phyloP scores from a whole-genome alignment of 768 basidiomycete species.

The Lyophyllum shimeji region DNA sequence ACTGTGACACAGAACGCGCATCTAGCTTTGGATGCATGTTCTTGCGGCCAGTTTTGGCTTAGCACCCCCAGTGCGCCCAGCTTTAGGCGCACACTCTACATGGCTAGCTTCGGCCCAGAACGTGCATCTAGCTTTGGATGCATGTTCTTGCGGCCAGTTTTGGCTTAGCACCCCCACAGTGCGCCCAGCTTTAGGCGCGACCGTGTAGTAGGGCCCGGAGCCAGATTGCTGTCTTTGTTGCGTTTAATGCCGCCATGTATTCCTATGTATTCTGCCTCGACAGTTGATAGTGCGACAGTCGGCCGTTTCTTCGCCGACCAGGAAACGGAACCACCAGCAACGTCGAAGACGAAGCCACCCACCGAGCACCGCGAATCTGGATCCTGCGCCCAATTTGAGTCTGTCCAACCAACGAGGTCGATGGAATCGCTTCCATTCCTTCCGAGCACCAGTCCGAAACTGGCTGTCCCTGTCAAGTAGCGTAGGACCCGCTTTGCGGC shows the following conservation, averaged over 20 bases:
- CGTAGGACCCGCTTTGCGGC: neutral
- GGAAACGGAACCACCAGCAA: neutral
- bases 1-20: no score
- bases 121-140: no score
- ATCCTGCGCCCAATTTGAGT: conserved; percentile 5
- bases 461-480: neutral
- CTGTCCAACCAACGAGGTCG: neutral
- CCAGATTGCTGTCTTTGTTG: conserved; percentile 32
- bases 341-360: neutral
- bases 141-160: no score
- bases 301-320: neutral
- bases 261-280: neutral
- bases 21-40: no score
- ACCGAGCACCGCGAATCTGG: neutral
- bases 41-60: no score
- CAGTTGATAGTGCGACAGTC: neutral
- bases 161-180: no score
- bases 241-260: conserved; percentile 19
- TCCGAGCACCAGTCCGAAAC: neutral
- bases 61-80: no score
- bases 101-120: no score
- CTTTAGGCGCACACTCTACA: no score
- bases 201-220: conserved; percentile 23
- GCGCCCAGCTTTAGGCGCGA: no score
- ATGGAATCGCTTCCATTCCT: neutral